Evolutionary conservation across 1,139 yeast species (phyloP), one percentile per base, ranked within the genome.

Genomic region (Geotrichum candidum): DNA sequence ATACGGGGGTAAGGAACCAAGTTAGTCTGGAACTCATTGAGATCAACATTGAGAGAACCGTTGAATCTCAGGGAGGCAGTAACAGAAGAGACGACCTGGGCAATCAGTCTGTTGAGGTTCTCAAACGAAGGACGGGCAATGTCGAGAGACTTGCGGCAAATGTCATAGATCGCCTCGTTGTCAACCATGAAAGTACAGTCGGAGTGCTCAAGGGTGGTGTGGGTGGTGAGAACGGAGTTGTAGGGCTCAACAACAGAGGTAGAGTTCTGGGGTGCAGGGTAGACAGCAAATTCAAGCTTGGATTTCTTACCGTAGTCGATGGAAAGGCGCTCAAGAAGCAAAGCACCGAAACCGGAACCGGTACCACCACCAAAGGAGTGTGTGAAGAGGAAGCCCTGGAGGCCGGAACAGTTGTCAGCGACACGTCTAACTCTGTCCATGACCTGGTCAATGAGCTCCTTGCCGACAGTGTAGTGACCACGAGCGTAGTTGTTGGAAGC

Each of bases 301-400:
- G 97, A 88, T 80, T 92, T 92, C 79, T 92, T 92, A 74, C 97
- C 97, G 77, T 88, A 94, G 77, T 94, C 98, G 70, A 87, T 83
- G 51, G 96, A 87, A 73, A 94, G 85, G 73, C 92, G 96, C 79
- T 94, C 98, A 71, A 94, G 83, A 73, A 94, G 83, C 71, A 94
- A 82, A 46, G 99, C 92, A 61, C 99, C 99, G 73, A 94, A 87
- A 72, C 99, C 98, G 55, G 98, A 91, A 73, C 99, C 99, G 60
- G 99, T 94, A 84, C 99, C 99, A 80, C 99, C 99, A 76, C 99
- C 99, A 69, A 94, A 83, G 35, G 98, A 92, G 78, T 94, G 99
- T 54, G 97, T 92, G 79, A 94, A 92, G 69, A 92, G 81, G 81
- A 94, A 94, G 65, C 99, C 99, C 80, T 94, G 99, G 72, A 94